These are phyloP conservation scores for Setaria viridis DNA, from an alignment of 202 grass and related monocot genomes.

Conservation along the genomic window DNA sequence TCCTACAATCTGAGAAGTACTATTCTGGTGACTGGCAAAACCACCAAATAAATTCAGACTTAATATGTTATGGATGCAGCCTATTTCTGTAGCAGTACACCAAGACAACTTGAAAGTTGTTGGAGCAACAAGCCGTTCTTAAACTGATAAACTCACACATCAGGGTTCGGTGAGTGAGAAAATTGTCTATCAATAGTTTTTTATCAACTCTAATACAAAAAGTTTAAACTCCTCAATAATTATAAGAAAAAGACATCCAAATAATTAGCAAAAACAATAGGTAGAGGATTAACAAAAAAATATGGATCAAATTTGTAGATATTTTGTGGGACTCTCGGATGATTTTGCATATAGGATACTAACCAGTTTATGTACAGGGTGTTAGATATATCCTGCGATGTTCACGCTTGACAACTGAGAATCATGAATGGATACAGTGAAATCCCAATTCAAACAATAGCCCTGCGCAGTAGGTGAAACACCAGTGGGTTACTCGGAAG, in stretches of 20 bases:
- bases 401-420: not conserved
- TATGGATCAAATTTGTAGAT: not conserved
- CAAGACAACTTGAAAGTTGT: not conserved
- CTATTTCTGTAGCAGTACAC: not conserved
- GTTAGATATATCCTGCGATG: not conserved
- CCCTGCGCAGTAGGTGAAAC: slow-evolving; percentile 10
- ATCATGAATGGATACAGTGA: not conserved
- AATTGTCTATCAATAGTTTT: not conserved
- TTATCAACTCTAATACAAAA: not conserved
- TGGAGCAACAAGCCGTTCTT: not conserved
- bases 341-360: slow-evolving; percentile 6
- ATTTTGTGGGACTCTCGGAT: not conserved
- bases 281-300: not conserved
- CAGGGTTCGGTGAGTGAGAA: no score
- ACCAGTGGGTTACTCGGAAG: not conserved
- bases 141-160: not conserved
- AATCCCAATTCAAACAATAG: not conserved
- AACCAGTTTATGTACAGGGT: not conserved
- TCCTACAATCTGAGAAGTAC: no score
- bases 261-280: not conserved
- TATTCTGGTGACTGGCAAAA: no score
- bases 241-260: not conserved
- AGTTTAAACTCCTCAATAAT: not conserved
- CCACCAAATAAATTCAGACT: no score
- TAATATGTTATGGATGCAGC: not conserved